Base-by-base conservation (phyloP, 2,329 filamentous ascomycete genomes). In the Aspergillus texensis region DNA sequence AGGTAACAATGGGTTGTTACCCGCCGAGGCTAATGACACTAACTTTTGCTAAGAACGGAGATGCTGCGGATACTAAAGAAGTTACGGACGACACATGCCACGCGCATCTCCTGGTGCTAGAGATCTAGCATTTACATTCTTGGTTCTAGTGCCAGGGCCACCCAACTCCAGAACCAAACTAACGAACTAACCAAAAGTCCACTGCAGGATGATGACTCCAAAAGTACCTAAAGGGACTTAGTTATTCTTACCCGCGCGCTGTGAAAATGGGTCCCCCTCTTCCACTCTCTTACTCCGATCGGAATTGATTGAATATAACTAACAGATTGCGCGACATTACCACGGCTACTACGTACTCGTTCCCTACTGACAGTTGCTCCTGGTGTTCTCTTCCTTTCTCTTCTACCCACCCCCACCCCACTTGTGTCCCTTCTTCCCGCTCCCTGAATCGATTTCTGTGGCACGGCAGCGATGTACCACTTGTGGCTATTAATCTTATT, bases 381-480 rank as follows among this genome's bases (percentile, higher is more conserved):
- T 43, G 19, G 43, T 36, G 24, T 28, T 60, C 28, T n/a, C 39
- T 36, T 32, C 55, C 57, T 48, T 61, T 21, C 28, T n/a, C 26
- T 53, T 52, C 45, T 4, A 34, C 32, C 34, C 34, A 36, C 14
- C 50, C 52, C 34, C 46, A 52, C 55, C 55, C 57, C 52, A 52
- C 57, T 60, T 60, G 48, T 60, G 46, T 54, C 32, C 48, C 50
- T 32, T 21, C 41, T 53, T 54, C 48, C 58, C 46, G 46, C 24
- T 54, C 50, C 54, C 43, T 58, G 52, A 55, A 26, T 61, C 21
- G 36, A 19, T 54, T 60, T 48, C 50, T 53, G 67, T 70, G 68
- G 63, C 64, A 70, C 68, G 65, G 64, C 61, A 67, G 65, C 65
- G 57, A 69, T 68, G 64, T 65, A 61, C 61, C 62, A 65, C 65